phyloP scores from a whole-genome alignment of 2,329 filamentous ascomycete species.

The Xylariaceae sp. region DNA sequence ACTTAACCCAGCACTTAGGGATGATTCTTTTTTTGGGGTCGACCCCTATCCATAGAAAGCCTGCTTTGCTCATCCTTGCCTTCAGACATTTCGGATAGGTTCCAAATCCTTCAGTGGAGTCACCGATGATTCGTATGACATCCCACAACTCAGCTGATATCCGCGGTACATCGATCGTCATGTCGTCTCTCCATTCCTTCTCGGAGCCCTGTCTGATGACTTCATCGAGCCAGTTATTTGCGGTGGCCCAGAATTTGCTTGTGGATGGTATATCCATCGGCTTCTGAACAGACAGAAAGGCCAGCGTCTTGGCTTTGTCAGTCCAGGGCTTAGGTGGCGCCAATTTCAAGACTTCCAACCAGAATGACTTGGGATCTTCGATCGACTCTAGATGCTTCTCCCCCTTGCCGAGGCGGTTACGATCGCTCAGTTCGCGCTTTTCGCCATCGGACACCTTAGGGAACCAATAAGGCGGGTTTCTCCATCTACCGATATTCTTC shows the following conservation, averaged over 20 bases:
- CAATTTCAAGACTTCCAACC: not conserved
- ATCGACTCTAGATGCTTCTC: not conserved
- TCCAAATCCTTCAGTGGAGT: not conserved
- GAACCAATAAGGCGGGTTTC: not conserved
- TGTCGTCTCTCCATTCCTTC: not conserved
- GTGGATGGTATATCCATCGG: not conserved
- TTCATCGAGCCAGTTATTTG: not conserved
- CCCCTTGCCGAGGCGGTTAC: not conserved
- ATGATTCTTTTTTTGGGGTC: not conserved
- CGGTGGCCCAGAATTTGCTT: not conserved
- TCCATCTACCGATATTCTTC: not conserved
- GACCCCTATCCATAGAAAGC: not conserved
- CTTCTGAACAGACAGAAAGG: not conserved
- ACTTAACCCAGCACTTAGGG: not conserved
- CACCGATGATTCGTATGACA: not conserved
- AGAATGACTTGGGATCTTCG: not conserved
- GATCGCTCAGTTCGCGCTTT: not conserved
- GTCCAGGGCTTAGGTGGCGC: not conserved
- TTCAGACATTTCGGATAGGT: not conserved
- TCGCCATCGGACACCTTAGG: too few relatives aligned
- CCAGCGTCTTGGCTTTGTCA: not conserved
- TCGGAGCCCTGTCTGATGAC: not conserved
- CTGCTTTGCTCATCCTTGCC: not conserved
- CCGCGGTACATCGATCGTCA: not conserved
- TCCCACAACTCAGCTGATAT: not conserved